These are phyloP conservation scores for Choiromyces venosus DNA, from an alignment of 495 filamentous ascomycete species.

Conservation along the genomic window DNA sequence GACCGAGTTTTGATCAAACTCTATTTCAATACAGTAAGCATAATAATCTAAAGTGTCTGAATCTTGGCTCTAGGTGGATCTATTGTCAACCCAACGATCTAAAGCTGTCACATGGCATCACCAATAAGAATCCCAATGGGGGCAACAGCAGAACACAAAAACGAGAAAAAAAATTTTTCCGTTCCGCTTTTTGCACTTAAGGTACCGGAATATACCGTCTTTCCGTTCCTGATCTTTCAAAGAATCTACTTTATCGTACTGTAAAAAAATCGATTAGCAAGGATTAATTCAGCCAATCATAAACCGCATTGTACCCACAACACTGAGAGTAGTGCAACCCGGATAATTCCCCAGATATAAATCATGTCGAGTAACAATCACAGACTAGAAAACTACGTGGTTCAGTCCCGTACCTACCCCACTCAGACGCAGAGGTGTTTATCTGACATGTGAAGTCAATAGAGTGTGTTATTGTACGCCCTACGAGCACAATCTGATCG, in stretches of 20 bases:
- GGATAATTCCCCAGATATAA: not conserved
- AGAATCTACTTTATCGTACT: not conserved
- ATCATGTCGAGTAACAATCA: not conserved
- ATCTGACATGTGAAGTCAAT: not conserved
- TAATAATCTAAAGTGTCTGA: not conserved
- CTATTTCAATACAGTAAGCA: not conserved
- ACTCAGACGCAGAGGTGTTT: not conserved
- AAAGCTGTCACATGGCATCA: not conserved
- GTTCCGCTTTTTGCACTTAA: not conserved
- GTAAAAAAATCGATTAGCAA: not conserved
- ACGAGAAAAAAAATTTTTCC: not conserved
- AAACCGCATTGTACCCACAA: not conserved
- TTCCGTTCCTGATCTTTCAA: not conserved
- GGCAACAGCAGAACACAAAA: not conserved
- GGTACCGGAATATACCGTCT: not conserved
- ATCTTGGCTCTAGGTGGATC: not conserved
- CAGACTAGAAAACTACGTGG: not conserved
- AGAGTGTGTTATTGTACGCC: not conserved
- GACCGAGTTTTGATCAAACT: not conserved
- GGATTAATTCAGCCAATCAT: not conserved
- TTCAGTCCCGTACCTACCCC: not conserved
- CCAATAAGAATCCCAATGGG: not conserved
- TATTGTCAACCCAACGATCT: not conserved
- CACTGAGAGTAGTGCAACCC: not conserved
- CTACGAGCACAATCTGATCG: not conserved